Evolutionary conservation across 2,329 filamentous ascomycete genomes (phyloP).

Genomic region (Talaromyces albobiverticillius): DNA sequence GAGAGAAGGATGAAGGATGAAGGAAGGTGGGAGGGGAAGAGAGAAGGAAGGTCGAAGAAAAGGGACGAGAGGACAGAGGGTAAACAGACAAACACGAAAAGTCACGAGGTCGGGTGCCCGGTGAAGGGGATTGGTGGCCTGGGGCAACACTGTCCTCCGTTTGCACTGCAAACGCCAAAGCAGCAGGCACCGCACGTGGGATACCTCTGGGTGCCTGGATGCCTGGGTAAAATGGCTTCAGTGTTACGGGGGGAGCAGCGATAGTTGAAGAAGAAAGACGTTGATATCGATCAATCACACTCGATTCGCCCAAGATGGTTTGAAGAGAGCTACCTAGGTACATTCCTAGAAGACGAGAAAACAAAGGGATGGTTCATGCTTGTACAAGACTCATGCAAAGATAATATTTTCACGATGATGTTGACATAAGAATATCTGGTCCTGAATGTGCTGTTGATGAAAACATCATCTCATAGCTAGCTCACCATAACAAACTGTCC

Average conservation of each 20-base stretch:
- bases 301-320: no score
- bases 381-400: no score
- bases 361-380: no score
- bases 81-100: background rate
- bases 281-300: no score
- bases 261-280: no score
- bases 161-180: background rate
- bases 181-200: background rate
- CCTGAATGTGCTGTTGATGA: background rate
- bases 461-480: background rate
- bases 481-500: constrained; percentile 49
- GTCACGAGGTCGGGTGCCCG: no score
- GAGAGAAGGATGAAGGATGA: background rate
- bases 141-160: background rate
- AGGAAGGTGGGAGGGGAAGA: background rate
- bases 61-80: background rate
- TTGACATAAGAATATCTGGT: background rate
- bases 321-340: no score
- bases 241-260: no score
- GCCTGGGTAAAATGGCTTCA: background rate
- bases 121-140: background rate
- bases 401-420: background rate
- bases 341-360: no score
- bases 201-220: background rate
- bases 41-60: no score